Evolutionary conservation across 208 protist species (phyloP).

Genomic region (Acanthamoeba royreba): DNA sequence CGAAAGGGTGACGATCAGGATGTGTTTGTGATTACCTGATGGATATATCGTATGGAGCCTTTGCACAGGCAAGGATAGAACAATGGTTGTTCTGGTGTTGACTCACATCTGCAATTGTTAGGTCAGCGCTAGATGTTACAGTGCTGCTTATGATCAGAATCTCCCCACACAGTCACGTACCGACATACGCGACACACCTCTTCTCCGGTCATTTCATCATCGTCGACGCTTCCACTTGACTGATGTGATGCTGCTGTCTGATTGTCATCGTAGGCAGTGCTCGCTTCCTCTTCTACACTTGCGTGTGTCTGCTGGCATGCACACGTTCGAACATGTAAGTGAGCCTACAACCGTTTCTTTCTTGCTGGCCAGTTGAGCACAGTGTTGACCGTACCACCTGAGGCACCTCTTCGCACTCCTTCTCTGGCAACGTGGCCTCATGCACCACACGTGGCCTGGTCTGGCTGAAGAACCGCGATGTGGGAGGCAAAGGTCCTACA

Average conservation of each 20-base stretch:
- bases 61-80: conserved; percentile 39
- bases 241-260: not conserved
- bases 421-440: too few species aligned
- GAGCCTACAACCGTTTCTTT: too few species aligned
- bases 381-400: too few species aligned
- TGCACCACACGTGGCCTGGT: too few species aligned
- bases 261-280: not conserved
- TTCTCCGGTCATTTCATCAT: not conserved
- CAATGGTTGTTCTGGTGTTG: not conserved
- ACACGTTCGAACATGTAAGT: too few species aligned
- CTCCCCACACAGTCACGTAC: not conserved
- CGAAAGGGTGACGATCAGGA: not conserved
- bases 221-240: not conserved
- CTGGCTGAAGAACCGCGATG: too few species aligned
- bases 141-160: too few species aligned
- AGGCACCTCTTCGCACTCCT: too few species aligned
- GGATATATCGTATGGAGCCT: conserved; percentile 25
- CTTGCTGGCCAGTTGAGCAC: too few species aligned
- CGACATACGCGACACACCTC: conserved; percentile 2
- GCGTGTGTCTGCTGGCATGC: too few species aligned
- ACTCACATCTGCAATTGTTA: not conserved
- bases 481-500: too few species aligned
- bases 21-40: not conserved
- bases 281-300: too few species aligned
- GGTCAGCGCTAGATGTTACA: not conserved